Evolutionary conservation across 2,329 filamentous ascomycete species (phyloP), one percentile per base, ranked within the genome.

Genomic region (Trichoderma afroharzianum): DNA sequence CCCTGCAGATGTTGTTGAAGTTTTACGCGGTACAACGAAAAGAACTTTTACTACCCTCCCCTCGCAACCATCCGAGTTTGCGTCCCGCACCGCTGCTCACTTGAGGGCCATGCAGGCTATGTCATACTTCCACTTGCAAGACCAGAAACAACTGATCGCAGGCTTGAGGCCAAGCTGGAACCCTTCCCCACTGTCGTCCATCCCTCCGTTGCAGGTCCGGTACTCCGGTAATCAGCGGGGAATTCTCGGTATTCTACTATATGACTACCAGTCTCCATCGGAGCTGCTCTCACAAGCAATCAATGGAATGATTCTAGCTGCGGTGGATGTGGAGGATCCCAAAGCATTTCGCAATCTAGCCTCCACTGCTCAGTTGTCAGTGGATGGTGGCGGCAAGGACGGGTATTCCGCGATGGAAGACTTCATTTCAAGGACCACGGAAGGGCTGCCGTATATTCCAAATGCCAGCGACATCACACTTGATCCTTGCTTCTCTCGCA

Each of bases 81-180:
- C 84, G 1, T 82, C 86, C 3, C 84, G 90, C 47, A 92, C 90
- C 11, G 86, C 91, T 0, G 85, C 88, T 0, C 90, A 95, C 73
- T 80, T 93, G 3, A 84, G 92, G 64, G 86, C 87, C 6, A 94
- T 95, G 91, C 92, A 94, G 75, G 88, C 86, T n/a, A 90, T 94
- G 85, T 91, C 92, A 0, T 95, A 95, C 76, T 93, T 95, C 76
- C 93, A 95, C 77, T 74, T 83, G 11, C 72, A 50, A 68, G 32
- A 61, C 64, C 74, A 55, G 36, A 72, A 74, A 68, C 39, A 68
- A 4, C 28, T 59, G 18, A 68, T 72, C 8, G 6, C 30, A 12
- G n/a, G 24, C 1, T 8, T 63, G 3, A 74, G 72, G 6, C 63
- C 80, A 24, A 79, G 77, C 58, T 93, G 90, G 87, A 81, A 86